Base-by-base conservation (phyloP, 2,329 filamentous ascomycete species). In the Didymella exigua region DNA sequence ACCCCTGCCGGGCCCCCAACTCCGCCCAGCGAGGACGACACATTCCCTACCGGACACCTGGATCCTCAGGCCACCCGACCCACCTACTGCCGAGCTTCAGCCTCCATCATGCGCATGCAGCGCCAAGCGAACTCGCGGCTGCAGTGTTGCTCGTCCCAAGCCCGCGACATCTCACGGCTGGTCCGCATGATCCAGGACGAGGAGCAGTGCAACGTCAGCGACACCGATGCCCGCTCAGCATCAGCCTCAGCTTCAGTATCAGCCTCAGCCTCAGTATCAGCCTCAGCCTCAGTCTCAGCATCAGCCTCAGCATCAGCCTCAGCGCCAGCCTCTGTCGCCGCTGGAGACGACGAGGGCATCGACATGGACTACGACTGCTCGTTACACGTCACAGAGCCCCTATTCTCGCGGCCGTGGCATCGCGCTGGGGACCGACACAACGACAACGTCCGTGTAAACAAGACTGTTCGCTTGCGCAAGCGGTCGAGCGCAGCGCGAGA, bases 141-240 rank as follows among this genome's bases (percentile, higher is more conserved):
- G 57, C 74, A 79, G 46, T 79, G 76, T 71, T 70, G 66, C 51
- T 50, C 70, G 3, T 65, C 73, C 4, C 75, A 78, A 54, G 64
- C 73, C 30, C 69, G 70, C 21, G 77, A 79, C 61, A 76, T 79
- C 38, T 71, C 75, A 11, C 65, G 68, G 23, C 70, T 80, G 14
- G 76, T 79, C 21, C 63, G 74, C 54, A 72, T 72, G 54, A 78
- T 80, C 72, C 69, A 78, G 47, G 62, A 75, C 2, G 69, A 73
- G 43, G 74, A 79, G 54, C 78, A 80, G 54, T 79, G 78, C 68
- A 66, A 49, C 50, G 47, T 74, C 54, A 67, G 51, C 62, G 58
- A 67, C 31, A 23, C 60, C 4, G 46, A 57, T 24, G 24, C 50
- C n/a, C 54, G 57, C 4, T 48, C 46, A 10, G 26, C 26, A 3